phyloP scores from a whole-genome alignment of 2,329 filamentous ascomycete genomes.

The Microsporum ferrugineum region DNA sequence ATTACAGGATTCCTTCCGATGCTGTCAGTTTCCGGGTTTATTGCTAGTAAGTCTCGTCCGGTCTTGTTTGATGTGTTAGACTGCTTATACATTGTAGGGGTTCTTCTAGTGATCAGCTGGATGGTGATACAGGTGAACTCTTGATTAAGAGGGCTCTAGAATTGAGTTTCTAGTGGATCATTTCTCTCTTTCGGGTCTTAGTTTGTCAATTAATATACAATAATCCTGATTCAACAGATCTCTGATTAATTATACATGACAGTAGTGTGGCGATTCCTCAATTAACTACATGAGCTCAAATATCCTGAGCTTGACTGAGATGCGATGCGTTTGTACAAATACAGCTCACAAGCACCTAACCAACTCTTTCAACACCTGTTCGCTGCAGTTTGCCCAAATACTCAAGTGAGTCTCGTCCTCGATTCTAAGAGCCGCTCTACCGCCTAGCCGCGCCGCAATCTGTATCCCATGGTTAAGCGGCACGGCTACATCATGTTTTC shows the following conservation, averaged over 20 bases:
- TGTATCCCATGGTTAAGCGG: slow-evolving; percentile 26
- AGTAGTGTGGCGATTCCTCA: background rate
- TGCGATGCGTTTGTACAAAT: background rate
- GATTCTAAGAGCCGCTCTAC: slow-evolving; percentile 21
- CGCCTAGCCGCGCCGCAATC: slow-evolving; percentile 23
- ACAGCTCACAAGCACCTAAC: background rate
- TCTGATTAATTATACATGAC: no score
- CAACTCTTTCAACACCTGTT: background rate
- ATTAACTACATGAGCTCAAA: background rate
- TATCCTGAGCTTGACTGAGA: background rate
- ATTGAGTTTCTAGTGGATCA: background rate
- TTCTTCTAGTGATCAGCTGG: no score
- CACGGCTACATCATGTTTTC: slow-evolving; percentile 24
- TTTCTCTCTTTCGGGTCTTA: no score
- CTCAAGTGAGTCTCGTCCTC: slow-evolving; percentile 26
- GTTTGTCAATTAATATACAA: no score
- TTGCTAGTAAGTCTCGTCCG: background rate
- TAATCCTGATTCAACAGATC: no score
- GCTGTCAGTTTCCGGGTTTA: background rate
- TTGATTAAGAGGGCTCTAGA: no score
- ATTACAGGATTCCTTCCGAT: background rate
- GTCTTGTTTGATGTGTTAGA: background rate
- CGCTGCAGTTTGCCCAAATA: background rate
- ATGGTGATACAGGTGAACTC: no score
- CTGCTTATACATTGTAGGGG: background rate